A percentile compares a stretch with the other conserved stretches of the same genome.
phyloP scores from a whole-genome alignment of 2,329 filamentous ascomycete genomes.

The Pseudonectria foliicola region DNA sequence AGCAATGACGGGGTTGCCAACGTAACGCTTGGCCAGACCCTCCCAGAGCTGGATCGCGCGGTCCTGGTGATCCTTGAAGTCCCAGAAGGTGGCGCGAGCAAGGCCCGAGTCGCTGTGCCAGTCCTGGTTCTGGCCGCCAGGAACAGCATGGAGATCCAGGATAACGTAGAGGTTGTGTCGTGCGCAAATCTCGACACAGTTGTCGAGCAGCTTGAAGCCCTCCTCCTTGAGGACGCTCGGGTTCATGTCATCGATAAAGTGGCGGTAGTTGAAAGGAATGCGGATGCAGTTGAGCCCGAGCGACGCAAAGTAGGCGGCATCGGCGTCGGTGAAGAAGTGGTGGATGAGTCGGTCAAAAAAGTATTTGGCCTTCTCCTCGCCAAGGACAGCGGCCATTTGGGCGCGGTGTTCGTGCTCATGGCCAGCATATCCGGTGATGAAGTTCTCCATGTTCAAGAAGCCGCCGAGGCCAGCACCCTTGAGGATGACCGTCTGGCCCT shows the following conservation, averaged over 20 bases:
- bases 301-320: constrained; percentile 50
- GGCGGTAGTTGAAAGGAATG: constrained; percentile 54
- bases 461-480: constrained; percentile 26
- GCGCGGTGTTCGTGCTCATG: constrained; percentile 50
- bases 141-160: constrained; percentile 37
- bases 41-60: constrained; percentile 37
- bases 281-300: constrained; percentile 52
- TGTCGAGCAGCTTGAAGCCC: constrained; percentile 43
- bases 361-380: constrained; percentile 49
- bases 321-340: constrained; percentile 52
- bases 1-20: constrained; percentile 33
- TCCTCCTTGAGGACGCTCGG: constrained; percentile 38
- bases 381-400: constrained; percentile 45
- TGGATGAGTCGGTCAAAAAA: constrained; percentile 52
- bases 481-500: constrained; percentile 39
- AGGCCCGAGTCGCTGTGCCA: constrained; percentile 37
- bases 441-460: constrained; percentile 48
- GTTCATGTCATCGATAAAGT: constrained; percentile 47
- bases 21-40: constrained; percentile 34
- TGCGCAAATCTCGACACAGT: constrained; percentile 38
- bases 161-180: constrained; percentile 37
- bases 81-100: constrained; percentile 37
- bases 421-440: constrained; percentile 56
- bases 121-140: constrained; percentile 41
- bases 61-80: constrained; percentile 40